Conservation (phyloP, 345 rosid genomes). For the Salix exigua region DNA sequence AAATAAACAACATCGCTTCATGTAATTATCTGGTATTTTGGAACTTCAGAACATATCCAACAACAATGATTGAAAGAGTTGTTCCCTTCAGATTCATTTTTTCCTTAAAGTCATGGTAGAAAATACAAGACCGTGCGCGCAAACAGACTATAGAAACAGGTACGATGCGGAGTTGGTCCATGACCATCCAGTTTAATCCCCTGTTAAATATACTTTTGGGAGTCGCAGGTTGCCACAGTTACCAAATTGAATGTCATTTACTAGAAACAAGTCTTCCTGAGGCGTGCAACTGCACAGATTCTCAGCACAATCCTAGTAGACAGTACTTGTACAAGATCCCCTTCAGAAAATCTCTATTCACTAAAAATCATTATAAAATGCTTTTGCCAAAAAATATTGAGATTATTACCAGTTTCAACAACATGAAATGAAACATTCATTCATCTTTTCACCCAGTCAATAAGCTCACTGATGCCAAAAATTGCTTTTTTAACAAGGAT, state of each 20-base stretch:
- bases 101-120: background rate
- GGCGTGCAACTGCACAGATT: background rate
- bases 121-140: background rate
- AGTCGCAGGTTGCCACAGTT: background rate
- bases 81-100: background rate
- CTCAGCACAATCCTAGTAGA: background rate
- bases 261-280: background rate
- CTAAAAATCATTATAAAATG: background rate
- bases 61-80: background rate
- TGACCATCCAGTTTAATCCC: background rate
- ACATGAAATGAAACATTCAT: background rate
- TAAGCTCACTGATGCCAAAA: background rate
- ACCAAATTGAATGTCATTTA: background rate
- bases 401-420: background rate
- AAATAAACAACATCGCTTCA: background rate
- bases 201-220: background rate
- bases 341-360: background rate
- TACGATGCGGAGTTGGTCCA: background rate
- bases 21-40: background rate
- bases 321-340: background rate
- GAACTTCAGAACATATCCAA: background rate
- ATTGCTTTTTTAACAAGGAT: background rate
- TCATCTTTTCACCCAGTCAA: background rate
- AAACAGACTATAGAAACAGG: background rate
- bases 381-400: background rate